Percentiles rank a stretch among this genome's conserved stretches.
These are phyloP conservation scores for Lagenidium giganteum DNA, from an alignment of 352 stramenopile genomes.

Conservation along the genomic window DNA sequence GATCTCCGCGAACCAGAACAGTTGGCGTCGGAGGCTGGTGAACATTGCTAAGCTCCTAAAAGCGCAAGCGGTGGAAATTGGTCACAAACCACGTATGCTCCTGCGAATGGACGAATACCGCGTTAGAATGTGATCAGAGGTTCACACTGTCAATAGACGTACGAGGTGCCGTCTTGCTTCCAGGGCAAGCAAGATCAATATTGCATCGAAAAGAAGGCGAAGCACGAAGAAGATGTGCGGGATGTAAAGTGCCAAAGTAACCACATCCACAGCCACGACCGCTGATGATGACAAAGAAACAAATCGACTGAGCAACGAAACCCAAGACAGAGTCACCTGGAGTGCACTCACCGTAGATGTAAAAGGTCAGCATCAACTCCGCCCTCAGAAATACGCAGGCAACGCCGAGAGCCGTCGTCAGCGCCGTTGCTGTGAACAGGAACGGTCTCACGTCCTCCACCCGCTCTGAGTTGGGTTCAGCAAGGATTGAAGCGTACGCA, in stretches of 20 bases:
- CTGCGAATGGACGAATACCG: conserved; percentile 13
- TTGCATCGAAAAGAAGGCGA: conserved; percentile 45
- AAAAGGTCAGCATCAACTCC: conserved; percentile 33
- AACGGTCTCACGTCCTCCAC: conserved; percentile 25
- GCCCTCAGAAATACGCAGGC: conserved; percentile 13
- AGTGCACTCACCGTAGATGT: conserved; percentile 30
- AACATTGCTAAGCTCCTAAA: conserved; percentile 4
- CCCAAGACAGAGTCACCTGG: neutral
- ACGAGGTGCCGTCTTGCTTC: conserved; percentile 49
- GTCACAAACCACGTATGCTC: conserved; percentile 56
- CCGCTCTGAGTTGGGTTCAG: conserved; percentile 18
- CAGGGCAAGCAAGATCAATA: conserved; percentile 31
- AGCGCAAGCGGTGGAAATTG: conserved; percentile 53
- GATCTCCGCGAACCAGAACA: conserved; percentile 17
- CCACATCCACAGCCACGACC: conserved; percentile 25
- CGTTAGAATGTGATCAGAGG: neutral
- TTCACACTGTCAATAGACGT: neutral
- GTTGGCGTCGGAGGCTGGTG: neutral
- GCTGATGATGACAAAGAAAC: conserved; percentile 11
- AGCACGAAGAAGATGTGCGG: conserved; percentile 56
- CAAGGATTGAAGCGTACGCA: conserved; percentile 22
- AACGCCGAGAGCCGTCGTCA: no score
- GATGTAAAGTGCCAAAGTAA: conserved; percentile 35
- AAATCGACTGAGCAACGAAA: neutral
- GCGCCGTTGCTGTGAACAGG: conserved; percentile 23